Evolutionary conservation across 345 rosid genomes (phyloP).

Genomic region (Salix exigua): DNA sequence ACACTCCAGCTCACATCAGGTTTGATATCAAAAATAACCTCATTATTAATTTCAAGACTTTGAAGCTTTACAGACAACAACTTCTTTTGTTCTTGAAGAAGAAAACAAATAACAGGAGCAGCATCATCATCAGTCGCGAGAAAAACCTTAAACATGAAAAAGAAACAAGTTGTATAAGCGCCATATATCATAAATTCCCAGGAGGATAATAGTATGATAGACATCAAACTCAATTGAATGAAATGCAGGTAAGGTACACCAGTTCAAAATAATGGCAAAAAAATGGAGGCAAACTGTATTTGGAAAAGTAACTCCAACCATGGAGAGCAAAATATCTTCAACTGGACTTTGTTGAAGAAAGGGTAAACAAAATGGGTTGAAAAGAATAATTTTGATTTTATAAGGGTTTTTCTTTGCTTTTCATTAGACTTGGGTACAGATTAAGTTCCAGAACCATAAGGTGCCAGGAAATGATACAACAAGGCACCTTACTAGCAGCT

Average conservation of each 20-base stretch:
- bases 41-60: conserved; percentile 69
- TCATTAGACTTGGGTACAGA: not conserved
- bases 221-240: not conserved
- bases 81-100: conserved; percentile 81
- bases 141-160: conserved; percentile 58
- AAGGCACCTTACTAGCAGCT: conserved; percentile 75
- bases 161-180: not conserved
- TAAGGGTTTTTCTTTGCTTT: not conserved
- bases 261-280: not conserved
- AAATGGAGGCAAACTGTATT: not conserved
- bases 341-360: not conserved
- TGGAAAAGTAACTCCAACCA: not conserved
- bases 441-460: not conserved
- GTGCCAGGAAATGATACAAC: conserved; percentile 16
- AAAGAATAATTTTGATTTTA: no score
- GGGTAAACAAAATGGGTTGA: no score
- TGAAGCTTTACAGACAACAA: conserved; percentile 82
- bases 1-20: conserved; percentile 92
- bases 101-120: conserved; percentile 75
- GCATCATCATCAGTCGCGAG: conserved; percentile 79
- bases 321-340: not conserved
- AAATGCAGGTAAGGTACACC: conserved; percentile 1
- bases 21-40: conserved; percentile 63
- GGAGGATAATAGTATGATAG: conserved; percentile 5
- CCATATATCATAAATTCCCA: conserved; percentile 12